phyloP scores from a whole-genome alignment of 139 green algal genomes.

The Picochlorum sp. region DNA sequence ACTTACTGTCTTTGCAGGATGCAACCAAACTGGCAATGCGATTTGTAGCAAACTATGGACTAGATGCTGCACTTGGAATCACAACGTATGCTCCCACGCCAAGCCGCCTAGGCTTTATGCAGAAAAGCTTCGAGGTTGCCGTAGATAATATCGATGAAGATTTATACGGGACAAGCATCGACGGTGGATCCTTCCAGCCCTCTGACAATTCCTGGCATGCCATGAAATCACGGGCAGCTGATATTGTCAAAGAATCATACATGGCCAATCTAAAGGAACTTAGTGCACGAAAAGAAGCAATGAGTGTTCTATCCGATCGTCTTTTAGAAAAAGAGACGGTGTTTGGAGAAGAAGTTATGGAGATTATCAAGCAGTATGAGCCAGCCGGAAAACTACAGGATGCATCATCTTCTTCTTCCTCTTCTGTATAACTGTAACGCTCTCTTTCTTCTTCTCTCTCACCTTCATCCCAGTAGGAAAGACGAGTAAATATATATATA shows the following conservation, averaged over 20 bases:
- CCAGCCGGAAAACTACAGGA: too few relatives aligned
- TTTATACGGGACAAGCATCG: slow-evolving; percentile 31
- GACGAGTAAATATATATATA: too few relatives aligned
- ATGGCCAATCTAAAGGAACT: slow-evolving; percentile 33
- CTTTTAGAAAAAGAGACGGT: slow-evolving; percentile 39
- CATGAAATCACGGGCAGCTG: slow-evolving; percentile 14
- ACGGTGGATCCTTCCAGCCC: slow-evolving; percentile 28
- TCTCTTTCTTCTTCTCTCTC: too few relatives aligned
- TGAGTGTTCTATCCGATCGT: slow-evolving; percentile 16
- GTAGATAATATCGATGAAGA: slow-evolving; percentile 47
- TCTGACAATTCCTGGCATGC: slow-evolving; percentile 24
- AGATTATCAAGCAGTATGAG: slow-evolving; percentile 19
- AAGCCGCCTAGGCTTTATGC: slow-evolving; percentile 14
- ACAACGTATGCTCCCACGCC: slow-evolving; percentile 27
- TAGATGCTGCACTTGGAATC: slow-evolving; percentile 33
- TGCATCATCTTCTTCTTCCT: too few relatives aligned
- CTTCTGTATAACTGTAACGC: too few relatives aligned
- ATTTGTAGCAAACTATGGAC: slow-evolving; percentile 43
- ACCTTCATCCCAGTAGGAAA: too few relatives aligned
- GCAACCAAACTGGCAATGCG: slow-evolving; percentile 32
- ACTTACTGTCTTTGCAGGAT: slow-evolving; percentile 13
- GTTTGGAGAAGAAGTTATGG: slow-evolving; percentile 23
- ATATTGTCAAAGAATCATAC: slow-evolving; percentile 34
- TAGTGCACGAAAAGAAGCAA: slow-evolving; percentile 15
- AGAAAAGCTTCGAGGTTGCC: slow-evolving; percentile 29